Percentiles rank a stretch among this genome's conserved stretches.
These are phyloP conservation scores for Candida peoriensis DNA, from an alignment of 805 yeast genomes.

Conservation along the genomic window DNA sequence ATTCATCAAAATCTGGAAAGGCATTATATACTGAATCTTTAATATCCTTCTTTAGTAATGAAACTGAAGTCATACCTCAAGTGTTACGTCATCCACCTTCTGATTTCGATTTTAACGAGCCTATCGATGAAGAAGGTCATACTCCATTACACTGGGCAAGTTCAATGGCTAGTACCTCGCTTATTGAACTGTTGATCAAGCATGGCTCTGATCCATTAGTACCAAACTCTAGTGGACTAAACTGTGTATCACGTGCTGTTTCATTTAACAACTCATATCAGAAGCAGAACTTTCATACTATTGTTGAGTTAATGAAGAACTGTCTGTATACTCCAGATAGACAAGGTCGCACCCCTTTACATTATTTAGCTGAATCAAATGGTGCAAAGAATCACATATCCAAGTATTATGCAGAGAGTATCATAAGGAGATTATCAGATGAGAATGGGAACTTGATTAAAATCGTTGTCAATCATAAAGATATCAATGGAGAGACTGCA, in stretches of 20 bases:
- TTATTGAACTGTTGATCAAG: slow-evolving; percentile 51
- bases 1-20: slow-evolving; percentile 21
- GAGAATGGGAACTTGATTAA: slow-evolving; percentile 42
- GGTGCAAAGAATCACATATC: slow-evolving; percentile 45
- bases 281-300: slow-evolving; percentile 49
- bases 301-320: slow-evolving; percentile 55
- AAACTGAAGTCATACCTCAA: slow-evolving; percentile 26
- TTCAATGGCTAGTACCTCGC: slow-evolving; percentile 63
- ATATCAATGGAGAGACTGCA: slow-evolving; percentile 80
- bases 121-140: slow-evolving; percentile 77
- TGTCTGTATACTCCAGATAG: slow-evolving; percentile 69
- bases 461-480: slow-evolving; percentile 68
- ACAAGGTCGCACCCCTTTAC: slow-evolving; percentile 69
- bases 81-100: slow-evolving; percentile 51
- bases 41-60: slow-evolving; percentile 45
- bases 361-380: slow-evolving; percentile 55
- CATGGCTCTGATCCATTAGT: slow-evolving; percentile 58
- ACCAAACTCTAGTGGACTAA: slow-evolving; percentile 55
- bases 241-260: slow-evolving; percentile 62
- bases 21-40: slow-evolving; percentile 36
- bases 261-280: slow-evolving; percentile 72
- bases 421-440: slow-evolving; percentile 38
- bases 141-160: slow-evolving; percentile 85
- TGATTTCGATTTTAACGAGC: slow-evolving; percentile 58
- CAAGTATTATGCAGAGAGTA: slow-evolving; percentile 48